Evolutionary conservation across 2,329 filamentous ascomycete genomes (phyloP).

Genomic region (Fusarium sp.): DNA sequence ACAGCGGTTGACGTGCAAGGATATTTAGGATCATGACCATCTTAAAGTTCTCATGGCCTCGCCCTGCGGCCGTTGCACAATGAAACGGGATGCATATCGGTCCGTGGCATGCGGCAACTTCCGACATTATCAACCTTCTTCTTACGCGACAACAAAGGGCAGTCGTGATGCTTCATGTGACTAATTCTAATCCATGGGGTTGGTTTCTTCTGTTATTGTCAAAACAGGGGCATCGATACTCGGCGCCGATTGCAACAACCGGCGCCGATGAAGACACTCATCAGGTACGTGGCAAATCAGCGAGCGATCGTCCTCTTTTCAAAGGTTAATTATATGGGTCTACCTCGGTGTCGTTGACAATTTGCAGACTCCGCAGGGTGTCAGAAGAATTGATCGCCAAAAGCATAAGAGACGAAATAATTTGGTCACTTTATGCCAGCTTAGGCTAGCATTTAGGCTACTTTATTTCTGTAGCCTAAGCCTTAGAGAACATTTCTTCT

Average conservation of each 20-base stretch:
- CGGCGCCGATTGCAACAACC: slow-evolving; percentile 27
- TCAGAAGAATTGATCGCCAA: no score
- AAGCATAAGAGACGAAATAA: no score
- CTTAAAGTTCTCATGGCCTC: slow-evolving; percentile 24
- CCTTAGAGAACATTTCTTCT: no score
- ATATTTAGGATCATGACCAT: slow-evolving; percentile 6
- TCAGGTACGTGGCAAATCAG: slow-evolving; percentile 18
- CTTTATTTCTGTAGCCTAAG: no score
- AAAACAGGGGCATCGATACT: slow-evolving; percentile 12
- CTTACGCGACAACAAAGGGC: background rate
- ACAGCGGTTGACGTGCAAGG: slow-evolving; percentile 14
- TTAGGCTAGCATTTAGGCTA: no score
- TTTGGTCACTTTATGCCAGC: no score
- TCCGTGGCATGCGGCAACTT: background rate
- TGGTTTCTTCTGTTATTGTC: background rate
- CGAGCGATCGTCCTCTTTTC: slow-evolving; percentile 17
- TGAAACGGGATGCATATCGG: background rate
- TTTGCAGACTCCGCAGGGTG: no score
- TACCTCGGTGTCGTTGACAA: slow-evolving; percentile 9
- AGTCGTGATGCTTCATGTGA: slow-evolving; percentile 3
- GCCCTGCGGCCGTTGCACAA: slow-evolving; percentile 22
- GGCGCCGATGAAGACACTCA: slow-evolving; percentile 28
- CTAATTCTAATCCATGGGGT: slow-evolving; percentile 11
- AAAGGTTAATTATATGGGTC: slow-evolving; percentile 23
- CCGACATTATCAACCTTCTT: background rate